These are phyloP conservation scores for Casuarina equisetifolia DNA, from an alignment of 306 rosid species.

Conservation along the genomic window DNA sequence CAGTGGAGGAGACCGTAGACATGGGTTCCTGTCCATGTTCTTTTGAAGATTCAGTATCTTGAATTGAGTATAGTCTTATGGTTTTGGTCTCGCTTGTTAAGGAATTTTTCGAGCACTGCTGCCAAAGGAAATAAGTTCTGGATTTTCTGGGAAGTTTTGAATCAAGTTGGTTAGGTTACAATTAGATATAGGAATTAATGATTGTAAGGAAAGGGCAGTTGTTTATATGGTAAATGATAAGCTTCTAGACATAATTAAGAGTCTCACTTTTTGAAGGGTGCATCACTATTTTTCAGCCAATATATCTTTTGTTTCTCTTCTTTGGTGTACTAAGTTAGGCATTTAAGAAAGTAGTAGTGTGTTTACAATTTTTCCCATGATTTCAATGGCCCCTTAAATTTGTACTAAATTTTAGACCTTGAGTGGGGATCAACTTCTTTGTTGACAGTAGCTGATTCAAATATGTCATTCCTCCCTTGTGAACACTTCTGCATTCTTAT, in stretches of 20 bases:
- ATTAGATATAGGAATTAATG: constrained; percentile 49
- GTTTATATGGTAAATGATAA: constrained; percentile 43
- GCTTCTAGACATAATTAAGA: constrained; percentile 36
- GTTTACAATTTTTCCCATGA: constrained; percentile 12
- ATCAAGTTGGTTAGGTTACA: constrained; percentile 35
- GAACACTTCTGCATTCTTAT: not conserved
- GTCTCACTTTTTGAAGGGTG: constrained; percentile 36
- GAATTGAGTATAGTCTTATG: constrained; percentile 37
- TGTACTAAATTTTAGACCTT: constrained; percentile 1
- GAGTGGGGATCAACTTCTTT: not conserved
- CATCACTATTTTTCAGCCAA: constrained; percentile 29
- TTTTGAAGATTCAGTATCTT: constrained; percentile 33
- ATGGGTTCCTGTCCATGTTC: constrained; percentile 32
- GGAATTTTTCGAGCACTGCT: constrained; percentile 30
- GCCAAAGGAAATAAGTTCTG: constrained; percentile 36
- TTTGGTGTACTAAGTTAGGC: constrained; percentile 14
- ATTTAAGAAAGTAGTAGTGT: constrained; percentile 23
- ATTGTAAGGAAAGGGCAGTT: constrained; percentile 38
- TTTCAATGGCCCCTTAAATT: not conserved
- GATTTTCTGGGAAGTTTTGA: constrained; percentile 31
- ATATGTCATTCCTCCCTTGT: not conserved
- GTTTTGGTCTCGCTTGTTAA: constrained; percentile 29
- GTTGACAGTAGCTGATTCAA: not conserved
- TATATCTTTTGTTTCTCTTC: constrained; percentile 22
- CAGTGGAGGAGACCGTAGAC: constrained; percentile 18